phyloP scores from a whole-genome alignment of 495 filamentous ascomycete genomes.

The Xylaria intraflava region DNA sequence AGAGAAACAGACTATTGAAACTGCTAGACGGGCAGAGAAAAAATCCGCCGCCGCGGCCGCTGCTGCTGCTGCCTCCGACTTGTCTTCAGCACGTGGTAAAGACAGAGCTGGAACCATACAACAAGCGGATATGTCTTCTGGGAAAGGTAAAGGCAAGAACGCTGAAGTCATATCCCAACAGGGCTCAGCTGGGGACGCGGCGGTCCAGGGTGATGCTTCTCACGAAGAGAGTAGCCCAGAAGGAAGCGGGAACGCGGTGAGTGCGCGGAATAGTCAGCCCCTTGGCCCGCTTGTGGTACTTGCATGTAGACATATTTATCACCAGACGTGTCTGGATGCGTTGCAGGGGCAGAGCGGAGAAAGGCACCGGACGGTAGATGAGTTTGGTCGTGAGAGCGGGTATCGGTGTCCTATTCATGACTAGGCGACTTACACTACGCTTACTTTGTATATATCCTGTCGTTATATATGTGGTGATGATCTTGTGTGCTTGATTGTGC shows the following conservation, averaged over 20 bases:
- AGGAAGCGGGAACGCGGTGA: constrained; percentile 11
- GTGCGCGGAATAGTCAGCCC: constrained; percentile 18
- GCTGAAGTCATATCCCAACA: constrained; percentile 17
- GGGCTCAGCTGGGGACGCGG: constrained; percentile 3
- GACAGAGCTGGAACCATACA: constrained; percentile 19
- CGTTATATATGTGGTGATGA: background rate
- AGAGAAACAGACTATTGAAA: constrained; percentile 47
- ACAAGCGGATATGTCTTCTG: constrained; percentile 15
- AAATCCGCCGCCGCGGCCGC: constrained; percentile 17
- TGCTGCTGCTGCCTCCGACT: constrained; percentile 12
- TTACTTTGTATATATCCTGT: constrained; percentile 1
- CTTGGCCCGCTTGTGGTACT: constrained; percentile 51
- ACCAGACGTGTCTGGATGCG: constrained; percentile 52
- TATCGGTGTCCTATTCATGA: constrained; percentile 54
- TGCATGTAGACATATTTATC: constrained; percentile 58
- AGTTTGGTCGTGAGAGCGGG: constrained; percentile 35
- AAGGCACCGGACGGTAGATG: constrained; percentile 24
- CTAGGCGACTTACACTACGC: constrained; percentile 21
- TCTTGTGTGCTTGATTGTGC: no score
- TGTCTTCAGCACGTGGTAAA: constrained; percentile 23
- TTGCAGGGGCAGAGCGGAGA: constrained; percentile 37
- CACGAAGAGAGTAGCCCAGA: constrained; percentile 1
- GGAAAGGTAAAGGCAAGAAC: constrained; percentile 31
- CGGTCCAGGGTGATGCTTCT: constrained; percentile 4
- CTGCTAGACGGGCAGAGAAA: constrained; percentile 31